A percentile compares a stretch with the other conserved stretches of the same genome.
These are phyloP conservation scores for Astrothelium subdiscretum DNA, from an alignment of 495 filamentous ascomycete species.

Conservation along the genomic window DNA sequence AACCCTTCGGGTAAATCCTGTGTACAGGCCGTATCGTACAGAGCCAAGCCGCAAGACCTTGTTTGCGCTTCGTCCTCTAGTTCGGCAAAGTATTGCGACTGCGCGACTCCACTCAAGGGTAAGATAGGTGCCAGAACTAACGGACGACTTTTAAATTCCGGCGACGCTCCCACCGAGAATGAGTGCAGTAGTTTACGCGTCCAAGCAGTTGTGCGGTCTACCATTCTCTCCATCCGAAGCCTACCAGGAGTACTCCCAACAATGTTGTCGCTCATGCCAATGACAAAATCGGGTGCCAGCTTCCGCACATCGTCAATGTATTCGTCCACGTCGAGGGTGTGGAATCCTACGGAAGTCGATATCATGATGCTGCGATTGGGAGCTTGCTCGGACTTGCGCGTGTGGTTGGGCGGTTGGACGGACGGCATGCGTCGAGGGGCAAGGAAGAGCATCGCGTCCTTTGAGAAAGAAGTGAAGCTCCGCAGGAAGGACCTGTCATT, in stretches of 20 bases:
- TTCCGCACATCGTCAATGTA: slow-evolving; percentile 51
- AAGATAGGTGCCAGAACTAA: slow-evolving; percentile 68
- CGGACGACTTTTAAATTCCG: background rate
- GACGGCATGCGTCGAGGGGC: slow-evolving; percentile 66
- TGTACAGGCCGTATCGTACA: slow-evolving; percentile 66
- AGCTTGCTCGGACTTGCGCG: slow-evolving; percentile 29
- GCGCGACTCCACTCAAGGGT: slow-evolving; percentile 59
- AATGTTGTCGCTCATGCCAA: slow-evolving; percentile 68
- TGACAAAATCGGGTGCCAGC: slow-evolving; percentile 67
- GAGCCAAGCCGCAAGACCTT: slow-evolving; percentile 60
- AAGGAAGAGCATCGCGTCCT: slow-evolving; percentile 56
- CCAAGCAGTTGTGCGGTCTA: slow-evolving; percentile 68
- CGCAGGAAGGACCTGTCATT: slow-evolving; percentile 46
- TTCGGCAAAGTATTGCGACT: slow-evolving; percentile 63
- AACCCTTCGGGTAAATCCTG: slow-evolving; percentile 48
- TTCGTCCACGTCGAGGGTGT: slow-evolving; percentile 49
- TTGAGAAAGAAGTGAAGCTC: slow-evolving; percentile 54
- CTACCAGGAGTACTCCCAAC: slow-evolving; percentile 44
- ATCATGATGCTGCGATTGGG: slow-evolving; percentile 60
- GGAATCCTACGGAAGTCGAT: slow-evolving; percentile 74
- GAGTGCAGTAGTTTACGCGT: background rate
- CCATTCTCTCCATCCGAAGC: slow-evolving; percentile 71
- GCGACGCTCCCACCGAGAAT: too few species aligned
- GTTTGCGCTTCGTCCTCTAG: slow-evolving; percentile 42
- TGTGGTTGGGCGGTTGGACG: slow-evolving; percentile 64